A percentile compares a stretch with the other conserved stretches of the same genome.
Evolutionary conservation across 116 monocot species (phyloP).

Genomic region (Dioscorea cayenensis): DNA sequence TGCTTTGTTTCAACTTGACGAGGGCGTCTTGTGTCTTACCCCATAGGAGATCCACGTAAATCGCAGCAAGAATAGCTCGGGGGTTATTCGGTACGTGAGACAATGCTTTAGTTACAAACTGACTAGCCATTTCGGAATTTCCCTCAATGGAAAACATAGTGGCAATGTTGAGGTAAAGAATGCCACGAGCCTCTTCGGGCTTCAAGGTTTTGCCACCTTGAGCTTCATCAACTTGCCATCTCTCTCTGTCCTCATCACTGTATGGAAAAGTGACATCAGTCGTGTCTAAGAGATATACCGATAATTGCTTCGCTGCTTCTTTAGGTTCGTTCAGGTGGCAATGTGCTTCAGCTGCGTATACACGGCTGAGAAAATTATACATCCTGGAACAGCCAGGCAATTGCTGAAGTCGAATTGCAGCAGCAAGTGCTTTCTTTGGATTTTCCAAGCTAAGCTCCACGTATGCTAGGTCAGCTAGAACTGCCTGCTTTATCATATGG

Average conservation of each 20-base stretch:
- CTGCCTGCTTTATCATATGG: conserved; percentile 53
- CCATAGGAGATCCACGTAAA: conserved; percentile 66
- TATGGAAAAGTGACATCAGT: conserved; percentile 42
- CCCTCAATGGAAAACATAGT: conserved; percentile 50
- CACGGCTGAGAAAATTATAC: conserved; percentile 49
- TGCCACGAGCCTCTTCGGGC: conserved; percentile 67
- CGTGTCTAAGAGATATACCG: conserved; percentile 33
- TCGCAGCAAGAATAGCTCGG: conserved; percentile 43
- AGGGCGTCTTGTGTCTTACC: conserved; percentile 58
- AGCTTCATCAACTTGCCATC: conserved; percentile 25
- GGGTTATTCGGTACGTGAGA: conserved; percentile 53
- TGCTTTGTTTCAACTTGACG: conserved; percentile 58
- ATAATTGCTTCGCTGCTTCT: conserved; percentile 68
- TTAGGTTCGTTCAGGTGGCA: conserved; percentile 56
- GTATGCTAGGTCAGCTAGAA: conserved; percentile 71
- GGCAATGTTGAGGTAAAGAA: conserved; percentile 47
- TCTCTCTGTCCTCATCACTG: conserved; percentile 53
- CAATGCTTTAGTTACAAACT: conserved; percentile 33
- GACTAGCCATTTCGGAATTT: conserved; percentile 48
- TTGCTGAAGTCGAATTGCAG: conserved; percentile 39
- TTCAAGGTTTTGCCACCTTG: conserved; percentile 29
- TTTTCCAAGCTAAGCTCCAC: conserved; percentile 64
- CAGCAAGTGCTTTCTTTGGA: conserved; percentile 49
- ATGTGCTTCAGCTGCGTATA: conserved; percentile 89
- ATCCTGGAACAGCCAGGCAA: conserved; percentile 65